These are phyloP conservation scores for Dipodascus albidus DNA, from an alignment of 805 yeast genomes.

Conservation along the genomic window DNA sequence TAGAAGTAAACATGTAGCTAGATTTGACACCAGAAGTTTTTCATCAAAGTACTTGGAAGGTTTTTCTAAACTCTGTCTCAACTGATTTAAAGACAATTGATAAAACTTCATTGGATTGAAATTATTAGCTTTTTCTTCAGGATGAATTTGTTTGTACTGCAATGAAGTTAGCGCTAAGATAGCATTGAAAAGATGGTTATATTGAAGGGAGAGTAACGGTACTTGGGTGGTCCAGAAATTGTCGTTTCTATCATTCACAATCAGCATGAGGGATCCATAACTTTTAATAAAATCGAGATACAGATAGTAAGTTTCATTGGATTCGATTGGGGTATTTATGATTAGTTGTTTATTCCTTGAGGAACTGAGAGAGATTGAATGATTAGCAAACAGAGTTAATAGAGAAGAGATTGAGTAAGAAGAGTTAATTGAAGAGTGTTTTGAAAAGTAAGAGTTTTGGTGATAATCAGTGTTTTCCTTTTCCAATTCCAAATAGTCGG, in stretches of 20 bases:
- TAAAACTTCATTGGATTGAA: constrained; percentile 1
- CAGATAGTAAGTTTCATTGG: neutral
- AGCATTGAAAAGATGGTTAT: neutral
- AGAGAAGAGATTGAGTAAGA: neutral
- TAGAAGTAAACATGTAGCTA: constrained; percentile 6
- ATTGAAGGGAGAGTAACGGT: neutral
- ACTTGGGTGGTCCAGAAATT: neutral
- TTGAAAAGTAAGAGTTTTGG: neutral
- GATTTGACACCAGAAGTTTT: constrained; percentile 1
- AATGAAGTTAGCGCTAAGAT: neutral
- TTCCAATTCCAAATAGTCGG: neutral
- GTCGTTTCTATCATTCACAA: neutral
- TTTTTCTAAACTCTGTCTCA: neutral
- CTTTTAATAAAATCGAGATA: neutral
- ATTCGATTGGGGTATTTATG: neutral
- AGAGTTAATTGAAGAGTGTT: neutral
- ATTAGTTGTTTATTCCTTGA: no score
- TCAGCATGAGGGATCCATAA: neutral
- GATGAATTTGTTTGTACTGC: neutral
- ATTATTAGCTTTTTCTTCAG: neutral
- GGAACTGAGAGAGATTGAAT: neutral
- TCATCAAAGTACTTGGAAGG: neutral
- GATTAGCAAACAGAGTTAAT: neutral
- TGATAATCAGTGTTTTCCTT: neutral
- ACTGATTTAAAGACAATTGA: neutral